A percentile compares a stretch with the other conserved stretches of the same genome.
Evolutionary conservation across 768 basidiomycete species (phyloP).

Genomic region (Boletus rubescentipes): DNA sequence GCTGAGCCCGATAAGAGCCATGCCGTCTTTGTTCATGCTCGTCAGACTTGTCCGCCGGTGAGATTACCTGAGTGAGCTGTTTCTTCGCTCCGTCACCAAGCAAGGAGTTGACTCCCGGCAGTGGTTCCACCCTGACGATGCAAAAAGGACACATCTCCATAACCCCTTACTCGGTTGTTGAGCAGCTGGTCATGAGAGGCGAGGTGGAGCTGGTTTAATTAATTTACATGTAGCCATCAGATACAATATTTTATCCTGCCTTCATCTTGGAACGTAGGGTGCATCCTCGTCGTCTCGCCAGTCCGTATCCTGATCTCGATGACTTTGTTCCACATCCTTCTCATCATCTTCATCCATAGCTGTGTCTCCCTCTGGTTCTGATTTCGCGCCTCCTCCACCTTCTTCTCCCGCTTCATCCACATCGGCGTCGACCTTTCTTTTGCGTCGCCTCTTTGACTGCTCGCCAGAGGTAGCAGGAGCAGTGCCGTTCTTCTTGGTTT

Average conservation of each 20-base stretch:
- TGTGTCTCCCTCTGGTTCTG: constrained; percentile 37
- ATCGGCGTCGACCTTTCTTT: constrained; percentile 42
- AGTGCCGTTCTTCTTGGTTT: constrained; percentile 49
- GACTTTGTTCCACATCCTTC: constrained; percentile 38
- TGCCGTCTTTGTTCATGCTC: constrained; percentile 82
- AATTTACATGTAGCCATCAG: constrained; percentile 16
- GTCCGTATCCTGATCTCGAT: constrained; percentile 44
- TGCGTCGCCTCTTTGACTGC: constrained; percentile 48
- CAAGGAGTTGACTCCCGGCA: constrained; percentile 24
- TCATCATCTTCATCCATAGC: constrained; percentile 45
- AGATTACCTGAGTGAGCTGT: constrained; percentile 64
- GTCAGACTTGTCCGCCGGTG: constrained; percentile 64
- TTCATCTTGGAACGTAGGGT: constrained; percentile 42
- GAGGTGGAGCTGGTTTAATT: constrained; percentile 73
- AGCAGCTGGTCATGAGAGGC: constrained; percentile 68
- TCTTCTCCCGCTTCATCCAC: constrained; percentile 35
- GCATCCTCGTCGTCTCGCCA: constrained; percentile 44
- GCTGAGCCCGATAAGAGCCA: constrained; percentile 71
- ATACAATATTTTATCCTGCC: constrained; percentile 2
- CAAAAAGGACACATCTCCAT: constrained; percentile 80
- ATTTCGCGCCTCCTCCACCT: constrained; percentile 36
- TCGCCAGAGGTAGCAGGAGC: constrained; percentile 35
- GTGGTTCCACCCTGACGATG: constrained; percentile 73
- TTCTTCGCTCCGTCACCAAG: neutral
- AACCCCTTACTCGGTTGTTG: constrained; percentile 72